phyloP scores from a whole-genome alignment of 371 early-diverging fungal species.

The Rhizomucor miehei region DNA sequence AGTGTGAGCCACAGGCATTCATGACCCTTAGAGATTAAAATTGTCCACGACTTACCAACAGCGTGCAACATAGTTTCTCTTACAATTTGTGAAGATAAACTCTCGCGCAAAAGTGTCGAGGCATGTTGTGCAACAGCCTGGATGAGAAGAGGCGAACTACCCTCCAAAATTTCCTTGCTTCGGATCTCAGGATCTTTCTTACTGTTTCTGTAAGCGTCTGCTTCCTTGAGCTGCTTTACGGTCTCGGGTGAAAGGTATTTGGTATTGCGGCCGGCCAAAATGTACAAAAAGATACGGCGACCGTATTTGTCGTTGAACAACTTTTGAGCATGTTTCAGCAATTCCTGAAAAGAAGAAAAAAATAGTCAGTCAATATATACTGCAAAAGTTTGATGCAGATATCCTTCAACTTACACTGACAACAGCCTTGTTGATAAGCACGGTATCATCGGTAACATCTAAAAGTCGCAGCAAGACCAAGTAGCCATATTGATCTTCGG shows the following conservation, averaged over 20 bases:
- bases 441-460: slow-evolving; percentile 94
- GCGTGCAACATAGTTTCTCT: slow-evolving; percentile 72
- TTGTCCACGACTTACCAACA: slow-evolving; percentile 18
- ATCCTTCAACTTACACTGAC: slow-evolving; percentile 42
- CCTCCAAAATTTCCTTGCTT: slow-evolving; percentile 58
- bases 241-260: slow-evolving; percentile 67
- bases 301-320: slow-evolving; percentile 71
- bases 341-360: slow-evolving; percentile 22
- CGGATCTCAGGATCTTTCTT: slow-evolving; percentile 71
- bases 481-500: slow-evolving; percentile 89
- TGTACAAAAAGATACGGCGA: slow-evolving; percentile 70
- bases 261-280: slow-evolving; percentile 71
- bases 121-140: slow-evolving; percentile 57
- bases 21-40: neutral
- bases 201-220: slow-evolving; percentile 49
- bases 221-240: slow-evolving; percentile 57
- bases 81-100: slow-evolving; percentile 68
- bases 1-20: neutral
- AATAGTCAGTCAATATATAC: too few relatives aligned
- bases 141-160: slow-evolving; percentile 58
- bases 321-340: slow-evolving; percentile 54
- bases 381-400: neutral
- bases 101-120: slow-evolving; percentile 52
- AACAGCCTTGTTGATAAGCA: slow-evolving; percentile 76
- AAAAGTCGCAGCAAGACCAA: slow-evolving; percentile 79